Percentiles rank a stretch among this genome's conserved stretches.
phyloP scores from a whole-genome alignment of 1,139 yeast genomes.

The Pichia sp. region DNA sequence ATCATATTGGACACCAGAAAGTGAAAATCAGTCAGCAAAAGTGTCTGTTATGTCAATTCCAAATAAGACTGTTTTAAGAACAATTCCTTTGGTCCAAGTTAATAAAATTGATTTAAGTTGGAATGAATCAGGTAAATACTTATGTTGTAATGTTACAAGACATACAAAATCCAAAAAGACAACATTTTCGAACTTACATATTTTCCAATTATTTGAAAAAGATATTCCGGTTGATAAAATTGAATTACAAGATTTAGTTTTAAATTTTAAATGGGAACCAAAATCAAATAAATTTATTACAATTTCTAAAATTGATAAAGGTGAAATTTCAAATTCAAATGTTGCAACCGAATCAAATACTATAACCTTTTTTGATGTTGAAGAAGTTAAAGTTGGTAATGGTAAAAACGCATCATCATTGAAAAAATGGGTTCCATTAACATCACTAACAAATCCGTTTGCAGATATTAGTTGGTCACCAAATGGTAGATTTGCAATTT shows the following conservation, averaged over 20 bases:
- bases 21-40: constrained; percentile 87
- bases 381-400: constrained; percentile 34
- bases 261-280: constrained; percentile 96
- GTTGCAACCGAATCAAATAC: constrained; percentile 67
- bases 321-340: constrained; percentile 40
- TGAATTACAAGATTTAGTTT: constrained; percentile 84
- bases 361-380: constrained; percentile 79
- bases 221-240: constrained; percentile 93
- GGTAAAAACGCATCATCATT: constrained; percentile 29
- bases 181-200: constrained; percentile 84
- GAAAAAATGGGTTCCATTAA: constrained; percentile 56
- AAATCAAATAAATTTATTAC: constrained; percentile 78
- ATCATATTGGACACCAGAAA: constrained; percentile 97
- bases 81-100: constrained; percentile 91
- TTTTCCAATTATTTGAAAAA: constrained; percentile 80
- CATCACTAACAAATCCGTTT: constrained; percentile 54
- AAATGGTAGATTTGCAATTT: constrained; percentile 79
- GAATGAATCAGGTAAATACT: constrained; percentile 81
- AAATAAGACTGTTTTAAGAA: constrained; percentile 73
- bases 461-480: constrained; percentile 73
- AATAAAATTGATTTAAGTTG: constrained; percentile 88
- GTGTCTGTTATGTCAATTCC: constrained; percentile 90
- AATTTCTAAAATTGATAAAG: constrained; percentile 55
- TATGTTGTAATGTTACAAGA: constrained; percentile 95
- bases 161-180: constrained; percentile 95